Base-by-base conservation (phyloP, 768 basidiomycete genomes). In the Lactifluus volemus region DNA sequence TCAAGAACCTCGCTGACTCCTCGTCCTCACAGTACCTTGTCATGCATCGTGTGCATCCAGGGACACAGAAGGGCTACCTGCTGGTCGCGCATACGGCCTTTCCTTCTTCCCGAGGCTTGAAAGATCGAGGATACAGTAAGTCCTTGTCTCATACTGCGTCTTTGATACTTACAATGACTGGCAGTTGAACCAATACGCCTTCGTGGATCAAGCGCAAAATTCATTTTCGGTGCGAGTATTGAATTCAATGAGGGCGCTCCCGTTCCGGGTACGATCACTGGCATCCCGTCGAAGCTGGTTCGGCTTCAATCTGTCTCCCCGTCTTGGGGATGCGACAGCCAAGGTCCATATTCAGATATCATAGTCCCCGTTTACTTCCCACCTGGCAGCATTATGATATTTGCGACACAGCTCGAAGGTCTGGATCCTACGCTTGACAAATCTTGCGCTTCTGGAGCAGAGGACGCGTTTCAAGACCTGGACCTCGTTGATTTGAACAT, bases 311-410 rank as follows among this genome's bases (percentile, higher is more conserved):
- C 80, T 4, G 80, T 91, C 19, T 72, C 76, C 2, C 78, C 82
- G n/a, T 75, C 79, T 4, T 81, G 85, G 56, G 83, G 84, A 4
- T 70, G 78, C n/a, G 89, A 90, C 66, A 70, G 66, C 34, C 83
- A 84, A 60, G 87, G 87, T 1, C 80, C 85, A 0, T 91, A 79
- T 72, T 81, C 86, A 21, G 89, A 93, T 70, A 84, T 98, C 61
- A 68, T 81, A 19, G 83, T 97, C 1, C 97, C 97, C 0, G 86
- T 93, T 41, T 76, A 78, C 67, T 99, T 98, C 74, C 94, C 95
- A n/a, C 94, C 96, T 0, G 96, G 96, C 10, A 92, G 90, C 61
- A 83, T 98, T 68, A 85, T 98, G 88, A 67, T 99, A 19, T 98
- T 98, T 69, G 84, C 86, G 69, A 97, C 95, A 0, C 84, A 89